These are phyloP conservation scores for Mimosa bimucronata DNA, from an alignment of 306 rosid genomes.

Conservation along the genomic window DNA sequence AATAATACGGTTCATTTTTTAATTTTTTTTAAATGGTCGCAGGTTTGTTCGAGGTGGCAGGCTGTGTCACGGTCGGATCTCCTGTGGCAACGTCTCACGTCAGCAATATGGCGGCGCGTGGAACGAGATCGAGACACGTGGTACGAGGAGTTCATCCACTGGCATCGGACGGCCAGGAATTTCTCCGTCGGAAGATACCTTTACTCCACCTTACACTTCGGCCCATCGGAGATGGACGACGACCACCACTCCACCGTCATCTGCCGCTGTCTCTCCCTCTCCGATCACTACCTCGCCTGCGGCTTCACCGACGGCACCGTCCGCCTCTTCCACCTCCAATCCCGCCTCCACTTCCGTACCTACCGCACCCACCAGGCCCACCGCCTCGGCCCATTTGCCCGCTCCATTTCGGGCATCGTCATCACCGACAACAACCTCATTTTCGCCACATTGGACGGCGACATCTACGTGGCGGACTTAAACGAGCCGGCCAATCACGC, in stretches of 20 bases:
- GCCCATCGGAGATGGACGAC: slow-evolving; percentile 46
- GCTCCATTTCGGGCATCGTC: slow-evolving; percentile 69
- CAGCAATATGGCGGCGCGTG: slow-evolving; percentile 70
- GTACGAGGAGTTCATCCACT: slow-evolving; percentile 63
- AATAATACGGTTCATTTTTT: not conserved
- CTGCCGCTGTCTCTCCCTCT: slow-evolving; percentile 79
- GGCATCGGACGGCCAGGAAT: slow-evolving; percentile 77
- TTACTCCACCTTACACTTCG: slow-evolving; percentile 41
- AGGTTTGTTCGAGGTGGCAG: slow-evolving; percentile 94
- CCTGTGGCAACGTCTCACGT: slow-evolving; percentile 66
- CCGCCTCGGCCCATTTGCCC: slow-evolving; percentile 62
- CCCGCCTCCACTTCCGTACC: slow-evolving; percentile 52
- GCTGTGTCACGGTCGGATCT: slow-evolving; percentile 67
- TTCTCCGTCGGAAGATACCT: slow-evolving; percentile 36
- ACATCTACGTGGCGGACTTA: slow-evolving; percentile 52
- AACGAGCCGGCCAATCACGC: slow-evolving; percentile 1
- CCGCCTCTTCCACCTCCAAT: slow-evolving; percentile 63
- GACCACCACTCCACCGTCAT: slow-evolving; percentile 42
- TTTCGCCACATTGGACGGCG: slow-evolving; percentile 69
- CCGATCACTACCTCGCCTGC: slow-evolving; percentile 70
- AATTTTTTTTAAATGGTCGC: slow-evolving; percentile 18
- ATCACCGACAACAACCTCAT: slow-evolving; percentile 27
- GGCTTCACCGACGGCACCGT: slow-evolving; percentile 85
- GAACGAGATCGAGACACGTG: slow-evolving; percentile 51
- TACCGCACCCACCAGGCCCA: slow-evolving; percentile 46